These are phyloP conservation scores for Glonium stellatum DNA, from an alignment of 495 filamentous ascomycete species.

Conservation along the genomic window DNA sequence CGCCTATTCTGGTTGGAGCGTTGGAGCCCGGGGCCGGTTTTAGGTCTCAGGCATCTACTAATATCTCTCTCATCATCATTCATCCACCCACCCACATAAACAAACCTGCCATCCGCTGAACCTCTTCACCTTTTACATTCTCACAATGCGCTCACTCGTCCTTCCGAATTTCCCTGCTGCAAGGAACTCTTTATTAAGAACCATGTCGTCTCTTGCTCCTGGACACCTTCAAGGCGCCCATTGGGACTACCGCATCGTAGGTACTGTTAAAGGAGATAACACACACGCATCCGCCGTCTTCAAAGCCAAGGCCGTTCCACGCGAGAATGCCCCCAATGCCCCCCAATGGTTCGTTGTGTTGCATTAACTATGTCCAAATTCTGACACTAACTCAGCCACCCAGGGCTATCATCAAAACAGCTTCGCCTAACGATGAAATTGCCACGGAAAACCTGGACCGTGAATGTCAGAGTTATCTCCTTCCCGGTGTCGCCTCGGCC, in stretches of 20 bases:
- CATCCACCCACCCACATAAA: no score
- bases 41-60: no score
- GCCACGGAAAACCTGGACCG: neutral
- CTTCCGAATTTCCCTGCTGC: no score
- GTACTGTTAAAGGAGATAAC: neutral
- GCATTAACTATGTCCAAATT: neutral
- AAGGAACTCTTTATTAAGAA: slow-evolving; percentile 2
- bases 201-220: slow-evolving; percentile 10
- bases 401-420: slow-evolving; percentile 11
- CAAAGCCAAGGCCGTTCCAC: slow-evolving; percentile 4
- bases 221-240: neutral
- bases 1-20: no score
- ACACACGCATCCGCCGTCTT: slow-evolving; percentile 3
- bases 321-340: neutral
- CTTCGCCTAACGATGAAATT: neutral
- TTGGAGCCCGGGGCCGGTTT: no score
- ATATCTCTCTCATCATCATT: no score
- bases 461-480: neutral
- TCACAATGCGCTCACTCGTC: no score
- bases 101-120: no score
- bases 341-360: slow-evolving; percentile 3
- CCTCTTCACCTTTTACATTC: no score
- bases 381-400: neutral
- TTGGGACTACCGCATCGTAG: slow-evolving; percentile 5
- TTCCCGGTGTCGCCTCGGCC: slow-evolving; percentile 2